Evolutionary conservation across 345 rosid genomes (phyloP), one percentile per base, ranked within the genome.

Genomic region (Microcos paniculata): DNA sequence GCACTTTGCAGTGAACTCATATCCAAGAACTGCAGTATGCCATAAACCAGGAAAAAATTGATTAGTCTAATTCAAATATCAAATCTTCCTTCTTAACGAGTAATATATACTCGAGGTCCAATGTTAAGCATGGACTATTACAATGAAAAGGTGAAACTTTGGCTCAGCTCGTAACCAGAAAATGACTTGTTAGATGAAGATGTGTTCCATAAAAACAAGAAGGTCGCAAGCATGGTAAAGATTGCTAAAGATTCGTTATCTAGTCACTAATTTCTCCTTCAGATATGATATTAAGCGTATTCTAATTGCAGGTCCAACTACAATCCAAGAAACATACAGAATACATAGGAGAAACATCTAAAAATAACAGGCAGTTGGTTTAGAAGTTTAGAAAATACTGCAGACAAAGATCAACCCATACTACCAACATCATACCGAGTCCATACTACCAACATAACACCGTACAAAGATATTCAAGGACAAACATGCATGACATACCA

Each of bases 1-100:
- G 90, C 83, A 66, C 89, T 83, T 76, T 93, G 94, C 76, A 93
- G 70, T 42, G 95, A 85, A 78, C 90, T 80, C 95, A 88, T 88
- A 83, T 90, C 96, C 87, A 92, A 55, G 88, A 92, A 90, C 99
- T 96, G 91, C 67, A 73, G 75, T 56, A 79, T 12, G 51, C 74
- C 46, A 72, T 59, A 72, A 80, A 76, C 40, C 52, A 68, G 62
- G 68, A 83, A 23, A 23, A 73, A 76, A 51, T 57, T 70, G 21
- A 23, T 64, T 19, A 42, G 14, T 40, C 40, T 21, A 15, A 30
- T 28, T 69, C 2, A n/a, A 69, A 49, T 69, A 48, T 30, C 18
- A 40, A 23, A 68, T 48, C 57, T 48, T 9, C 58, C 58, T 15
- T 46, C 46, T 8, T 56, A 55, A 68, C 23, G 46, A 46, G 40